Evolutionary conservation across 495 filamentous ascomycete species (phyloP), one percentile per base, ranked within the genome.

Genomic region (Pseudomonodictys pantanalensis): DNA sequence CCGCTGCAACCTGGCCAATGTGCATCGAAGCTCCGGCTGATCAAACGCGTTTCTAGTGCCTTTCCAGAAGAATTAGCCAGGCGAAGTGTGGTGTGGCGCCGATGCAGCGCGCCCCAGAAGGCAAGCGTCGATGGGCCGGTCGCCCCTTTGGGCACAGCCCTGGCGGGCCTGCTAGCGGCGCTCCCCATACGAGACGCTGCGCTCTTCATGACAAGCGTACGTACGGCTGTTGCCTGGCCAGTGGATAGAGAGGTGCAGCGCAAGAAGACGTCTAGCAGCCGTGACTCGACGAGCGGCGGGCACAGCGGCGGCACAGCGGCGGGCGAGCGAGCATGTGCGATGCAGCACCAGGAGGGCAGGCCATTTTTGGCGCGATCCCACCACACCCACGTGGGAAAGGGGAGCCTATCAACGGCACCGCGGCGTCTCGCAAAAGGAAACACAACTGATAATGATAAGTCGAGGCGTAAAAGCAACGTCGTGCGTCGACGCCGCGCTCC

Each of bases 21-120:
- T 15, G 38, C n/a, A 35, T 46, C 24, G 17, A 11, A 22, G 43
- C 51, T 18, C 44, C 38, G 50, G 46, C 39, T 23, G 47, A 66
- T 66, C 63, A 62, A 62, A 66, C 63, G 49, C 46, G 57, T 66
- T 66, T 66, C 63, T 55, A 62, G 63, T 62, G 48, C 26, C 53
- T 52, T 66, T 66, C 58, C 63, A 62, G 58, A 62, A 66, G 49
- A 66, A 51, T 52, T 50, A 66, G 53, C 52, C 63, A 66, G 62
- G 63, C 63, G 63, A 66, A 43, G 48, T 20, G 3, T 22, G 39
- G 11, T 33, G 45, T 50, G 44, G 56, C 56, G 54, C 33, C 56
- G 18, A 26, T n/a, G 24, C 15, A n/a, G 18, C 12, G 25, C 49
- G 52, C 51, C 28, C 30, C 30, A 25, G 12, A n/a, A 48, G 54